Percentiles rank a stretch among this genome's conserved stretches.
Conservation (phyloP, 23 red algal species). For the Gracilaria domingensis region DNA sequence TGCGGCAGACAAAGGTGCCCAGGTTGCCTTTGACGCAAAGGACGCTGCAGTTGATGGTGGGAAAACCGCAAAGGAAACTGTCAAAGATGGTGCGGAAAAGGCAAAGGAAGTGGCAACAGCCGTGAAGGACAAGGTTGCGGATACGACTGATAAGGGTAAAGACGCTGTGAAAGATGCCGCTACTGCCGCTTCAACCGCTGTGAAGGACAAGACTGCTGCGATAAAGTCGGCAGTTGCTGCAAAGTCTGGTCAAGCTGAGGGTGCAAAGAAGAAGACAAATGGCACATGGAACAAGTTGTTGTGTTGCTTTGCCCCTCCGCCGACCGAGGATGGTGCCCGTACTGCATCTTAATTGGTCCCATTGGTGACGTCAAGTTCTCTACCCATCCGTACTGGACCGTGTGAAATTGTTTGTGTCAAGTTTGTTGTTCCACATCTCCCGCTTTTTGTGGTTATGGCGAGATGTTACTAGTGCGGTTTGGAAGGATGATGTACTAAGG, state of each 20-base stretch:
- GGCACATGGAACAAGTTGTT: constrained; percentile 38
- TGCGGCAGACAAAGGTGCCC: background rate
- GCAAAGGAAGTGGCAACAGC: background rate
- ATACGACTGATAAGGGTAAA: background rate
- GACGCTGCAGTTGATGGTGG: constrained; percentile 10
- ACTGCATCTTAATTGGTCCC: background rate
- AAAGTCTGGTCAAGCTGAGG: background rate
- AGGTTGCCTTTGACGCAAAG: background rate
- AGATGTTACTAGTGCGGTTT: background rate
- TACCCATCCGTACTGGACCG: background rate
- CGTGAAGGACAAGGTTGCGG: background rate
- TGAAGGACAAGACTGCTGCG: constrained; percentile 2
- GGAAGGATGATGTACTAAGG: background rate
- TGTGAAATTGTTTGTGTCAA: constrained; percentile 12
- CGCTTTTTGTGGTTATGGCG: background rate
- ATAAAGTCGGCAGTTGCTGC: background rate
- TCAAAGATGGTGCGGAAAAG: background rate
- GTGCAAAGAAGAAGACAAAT: constrained; percentile 28
- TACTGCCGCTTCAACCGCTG: background rate
- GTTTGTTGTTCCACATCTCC: constrained; percentile 1
- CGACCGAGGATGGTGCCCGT: background rate
- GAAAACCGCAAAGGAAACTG: background rate
- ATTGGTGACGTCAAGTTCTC: background rate
- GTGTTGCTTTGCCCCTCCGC: constrained; percentile 22
- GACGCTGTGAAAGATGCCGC: background rate